Evolutionary conservation across 495 filamentous ascomycete genomes (phyloP).

Genomic region (Daldinia decipiens): DNA sequence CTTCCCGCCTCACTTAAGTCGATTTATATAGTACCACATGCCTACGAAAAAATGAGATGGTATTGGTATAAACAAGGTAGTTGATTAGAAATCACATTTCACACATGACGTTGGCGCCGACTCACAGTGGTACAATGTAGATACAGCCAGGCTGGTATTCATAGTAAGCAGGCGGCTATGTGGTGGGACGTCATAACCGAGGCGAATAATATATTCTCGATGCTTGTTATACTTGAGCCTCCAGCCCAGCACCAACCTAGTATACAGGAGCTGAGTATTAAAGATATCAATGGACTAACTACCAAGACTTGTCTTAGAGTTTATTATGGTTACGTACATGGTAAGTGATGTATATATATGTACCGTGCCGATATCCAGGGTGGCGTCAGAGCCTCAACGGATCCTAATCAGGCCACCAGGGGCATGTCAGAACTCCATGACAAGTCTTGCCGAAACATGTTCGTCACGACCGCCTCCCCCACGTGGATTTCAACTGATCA

Average conservation of each 20-base stretch:
- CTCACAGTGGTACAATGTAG: background rate
- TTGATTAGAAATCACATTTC: background rate
- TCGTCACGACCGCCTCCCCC: background rate
- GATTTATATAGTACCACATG: background rate
- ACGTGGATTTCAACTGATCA: background rate
- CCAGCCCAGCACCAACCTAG: background rate
- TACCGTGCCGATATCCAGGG: background rate
- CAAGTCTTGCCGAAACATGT: background rate
- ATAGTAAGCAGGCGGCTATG: background rate
- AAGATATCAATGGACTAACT: background rate
- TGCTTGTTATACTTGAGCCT: background rate
- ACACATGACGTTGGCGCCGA: background rate
- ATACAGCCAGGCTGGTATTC: background rate
- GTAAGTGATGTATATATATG: background rate
- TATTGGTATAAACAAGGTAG: slow-evolving; percentile 1
- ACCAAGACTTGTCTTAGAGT: background rate
- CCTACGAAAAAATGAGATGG: background rate
- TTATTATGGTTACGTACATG: background rate
- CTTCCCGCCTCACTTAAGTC: background rate
- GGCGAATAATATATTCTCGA: background rate
- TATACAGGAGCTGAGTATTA: background rate
- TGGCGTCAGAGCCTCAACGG: background rate
- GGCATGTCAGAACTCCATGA: background rate
- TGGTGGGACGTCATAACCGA: slow-evolving; percentile 3
- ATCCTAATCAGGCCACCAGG: background rate